Evolutionary conservation across 2,329 filamentous ascomycete species (phyloP), one percentile per base, ranked within the genome.

Genomic region (Xylariaceae sp.): DNA sequence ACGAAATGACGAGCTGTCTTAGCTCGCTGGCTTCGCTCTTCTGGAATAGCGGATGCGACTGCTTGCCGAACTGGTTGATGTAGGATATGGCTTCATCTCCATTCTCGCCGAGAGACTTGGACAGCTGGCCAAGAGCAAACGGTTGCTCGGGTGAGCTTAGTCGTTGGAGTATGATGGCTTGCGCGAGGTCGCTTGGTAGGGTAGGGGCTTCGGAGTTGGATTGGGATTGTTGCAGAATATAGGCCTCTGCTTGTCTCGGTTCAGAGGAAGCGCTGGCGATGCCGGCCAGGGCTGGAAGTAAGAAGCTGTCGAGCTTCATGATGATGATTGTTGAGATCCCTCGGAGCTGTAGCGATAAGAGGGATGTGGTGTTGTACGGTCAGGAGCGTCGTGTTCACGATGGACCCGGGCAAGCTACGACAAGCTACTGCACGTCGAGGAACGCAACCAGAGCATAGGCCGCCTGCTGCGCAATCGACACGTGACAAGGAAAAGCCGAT

Each of bases 21-120:
- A 72, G 68, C 37, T 63, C 55, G 9, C 45, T 44, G 15, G 56
- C 50, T 9, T 63, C 55, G 4, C 54, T 42, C 3, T 49, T 48
- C n/a, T 56, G 62, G 34, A 61, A 63, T 51, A 87, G 81, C 26
- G 87, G 64, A 16, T 69, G 59, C 6, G 73, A 62, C 22, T 65
- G 56, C 47, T 74, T 78, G 47, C 80, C 82, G 60, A 79, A 85
- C 37, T 66, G 65, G 55, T 80, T 78, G 55, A 89, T 67, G 50
- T 78, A 65, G 37, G 69, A 65, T 30, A 87, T 62, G 8, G 76
- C 72, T 29, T 64, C 64, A 32, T 77, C 70, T 43, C 73, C 66
- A 34, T 67, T 59, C 22, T n/a, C n/a, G n/a, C n/a, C n/a, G 44
- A 67, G 49, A 26, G 59, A 62, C 19, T 64, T 59, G 29, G 65